Conservation (phyloP, 345 rosid species). For the Sapria himalayana region DNA sequence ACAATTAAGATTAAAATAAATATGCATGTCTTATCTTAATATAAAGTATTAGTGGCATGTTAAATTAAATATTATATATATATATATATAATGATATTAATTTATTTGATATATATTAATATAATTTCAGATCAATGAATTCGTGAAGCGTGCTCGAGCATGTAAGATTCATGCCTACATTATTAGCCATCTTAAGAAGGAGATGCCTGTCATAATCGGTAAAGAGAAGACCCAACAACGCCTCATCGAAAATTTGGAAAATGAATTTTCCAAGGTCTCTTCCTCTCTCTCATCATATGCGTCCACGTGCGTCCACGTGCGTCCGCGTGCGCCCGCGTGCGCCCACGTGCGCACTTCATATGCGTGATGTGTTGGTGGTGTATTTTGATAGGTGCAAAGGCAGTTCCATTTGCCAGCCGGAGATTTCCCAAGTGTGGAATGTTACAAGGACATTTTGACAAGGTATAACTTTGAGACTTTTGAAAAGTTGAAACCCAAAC, state of each 20-base stretch:
- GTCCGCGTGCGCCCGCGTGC: no score
- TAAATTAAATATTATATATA: no score
- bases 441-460: conserved; percentile 45
- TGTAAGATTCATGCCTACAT: conserved; percentile 85
- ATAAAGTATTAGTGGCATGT: no score
- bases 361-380: no score
- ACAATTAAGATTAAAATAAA: no score
- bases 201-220: conserved; percentile 89
- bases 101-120: no score
- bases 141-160: conserved; percentile 91
- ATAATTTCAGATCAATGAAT: conserved; percentile 76
- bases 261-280: conserved; percentile 54
- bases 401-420: conserved; percentile 75
- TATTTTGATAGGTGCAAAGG: conserved; percentile 45
- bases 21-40: no score
- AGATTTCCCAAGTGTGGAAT: conserved; percentile 73
- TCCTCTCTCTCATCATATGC: background rate
- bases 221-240: conserved; percentile 78
- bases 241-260: conserved; percentile 57
- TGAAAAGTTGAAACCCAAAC: conserved; percentile 76
- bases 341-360: no score
- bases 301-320: no score
- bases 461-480: conserved; percentile 75
- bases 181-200: conserved; percentile 71
- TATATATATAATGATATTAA: no score